Evolutionary conservation across 2,329 filamentous ascomycete species (phyloP).

Genomic region (Microcyclosporella mali): DNA sequence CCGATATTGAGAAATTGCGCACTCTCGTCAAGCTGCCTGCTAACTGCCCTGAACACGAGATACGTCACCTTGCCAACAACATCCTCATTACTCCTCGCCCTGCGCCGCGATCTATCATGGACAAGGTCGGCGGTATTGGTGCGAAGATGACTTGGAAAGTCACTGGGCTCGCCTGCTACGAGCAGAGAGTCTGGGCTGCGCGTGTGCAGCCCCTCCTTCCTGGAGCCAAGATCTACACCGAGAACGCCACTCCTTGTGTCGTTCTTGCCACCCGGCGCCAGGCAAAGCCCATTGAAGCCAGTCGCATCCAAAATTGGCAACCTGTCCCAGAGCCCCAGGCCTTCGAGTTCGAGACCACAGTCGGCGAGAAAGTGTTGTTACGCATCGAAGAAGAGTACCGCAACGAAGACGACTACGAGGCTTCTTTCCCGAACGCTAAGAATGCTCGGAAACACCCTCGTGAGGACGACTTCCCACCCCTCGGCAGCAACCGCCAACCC

Average conservation of each 20-base stretch:
- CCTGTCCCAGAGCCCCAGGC: constrained; percentile 64
- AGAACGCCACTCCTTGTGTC: constrained; percentile 70
- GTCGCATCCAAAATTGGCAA: constrained; percentile 77
- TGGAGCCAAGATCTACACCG: constrained; percentile 65
- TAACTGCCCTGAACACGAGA: constrained; percentile 59
- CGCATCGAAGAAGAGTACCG: constrained; percentile 68
- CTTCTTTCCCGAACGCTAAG: constrained; percentile 54
- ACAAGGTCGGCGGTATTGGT: constrained; percentile 82
- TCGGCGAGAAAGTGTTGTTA: constrained; percentile 80
- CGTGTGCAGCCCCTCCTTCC: constrained; percentile 66
- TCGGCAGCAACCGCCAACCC: constrained; percentile 20
- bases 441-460: constrained; percentile 58
- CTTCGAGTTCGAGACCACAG: constrained; percentile 72
- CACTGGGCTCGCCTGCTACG: constrained; percentile 64
- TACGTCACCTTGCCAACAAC: constrained; percentile 79
- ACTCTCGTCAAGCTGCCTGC: constrained; percentile 61
- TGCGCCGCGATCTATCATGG: constrained; percentile 63
- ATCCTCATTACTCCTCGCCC: constrained; percentile 82
- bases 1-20: constrained; percentile 66
- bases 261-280: constrained; percentile 75
- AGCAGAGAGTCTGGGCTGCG: constrained; percentile 83
- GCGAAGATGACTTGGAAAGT: constrained; percentile 80
- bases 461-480: constrained; percentile 44
- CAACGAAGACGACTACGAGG: constrained; percentile 58
- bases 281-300: constrained; percentile 70